Evolutionary conservation across 176 grass and related monocot genomes (phyloP), one percentile per base, ranked within the genome.

Genomic region (Phyllostachys edulis): DNA sequence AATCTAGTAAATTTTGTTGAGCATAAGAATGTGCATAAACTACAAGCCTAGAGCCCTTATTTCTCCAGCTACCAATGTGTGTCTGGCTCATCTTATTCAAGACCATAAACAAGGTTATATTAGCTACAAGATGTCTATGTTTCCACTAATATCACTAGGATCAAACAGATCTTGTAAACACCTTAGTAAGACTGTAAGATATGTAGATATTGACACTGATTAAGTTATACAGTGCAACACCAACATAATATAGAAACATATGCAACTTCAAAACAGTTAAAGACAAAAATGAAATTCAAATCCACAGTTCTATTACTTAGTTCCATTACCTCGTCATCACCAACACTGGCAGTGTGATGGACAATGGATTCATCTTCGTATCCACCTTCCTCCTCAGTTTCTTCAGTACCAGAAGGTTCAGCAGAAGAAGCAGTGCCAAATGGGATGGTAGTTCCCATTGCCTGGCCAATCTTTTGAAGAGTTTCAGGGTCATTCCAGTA

Each of bases 401-500:
- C 95, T 86, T 94, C 95, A 70, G 90, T 20, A 85, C 54, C 95
- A 66, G 88, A 85, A 84, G 81, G 81, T 34, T 91, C 90, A 47
- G 75, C 46, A 84, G 76, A 77, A 56, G 81, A 69, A 84, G 89
- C 87, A 21, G 89, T 80, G 41, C 87, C 87, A 70, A 91, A 89
- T 24, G 95, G 87, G 74, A 89, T 82, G 45, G 86, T 63, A 84
- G 88, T 73, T 76, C 95, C 95, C 95, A 98, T 98, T 74, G 95
- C 95, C 82, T 98, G 81, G 11, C 95, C 95, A 77, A 98, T 84
- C 89, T 98, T 98, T 86, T 94, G 84, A 68, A 98, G 92, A 87
- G 86, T 90, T 63, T 94, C 90, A 64, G 95, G 89, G 84, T 98
- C 95, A 76, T 98, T 98, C 95, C 92, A 98, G 70, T 98, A 98